Evolutionary conservation across 305 asterid genomes (phyloP).

Genomic region (Ajuga reptans): DNA sequence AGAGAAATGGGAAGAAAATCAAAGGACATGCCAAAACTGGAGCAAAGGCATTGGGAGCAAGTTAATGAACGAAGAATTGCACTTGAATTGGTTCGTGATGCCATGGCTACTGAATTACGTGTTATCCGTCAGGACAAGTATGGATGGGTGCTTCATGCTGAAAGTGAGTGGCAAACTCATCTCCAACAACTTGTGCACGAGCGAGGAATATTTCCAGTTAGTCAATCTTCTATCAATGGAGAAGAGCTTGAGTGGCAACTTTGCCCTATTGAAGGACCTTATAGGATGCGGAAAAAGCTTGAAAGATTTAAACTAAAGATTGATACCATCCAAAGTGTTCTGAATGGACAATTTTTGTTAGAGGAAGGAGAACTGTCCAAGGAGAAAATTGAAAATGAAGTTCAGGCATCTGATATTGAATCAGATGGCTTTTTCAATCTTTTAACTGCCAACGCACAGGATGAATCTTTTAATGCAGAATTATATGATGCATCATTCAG

Average conservation of each 20-base stretch:
- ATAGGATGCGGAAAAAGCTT: constrained; percentile 92
- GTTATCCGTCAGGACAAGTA: constrained; percentile 97
- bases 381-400: constrained; percentile 61
- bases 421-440: constrained; percentile 59
- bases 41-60: constrained; percentile 92
- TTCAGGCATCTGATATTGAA: constrained; percentile 45
- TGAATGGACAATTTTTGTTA: constrained; percentile 54
- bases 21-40: constrained; percentile 62
- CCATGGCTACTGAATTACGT: constrained; percentile 92
- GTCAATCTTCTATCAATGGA: constrained; percentile 44
- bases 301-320: constrained; percentile 73
- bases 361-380: constrained; percentile 54
- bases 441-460: constrained; percentile 50
- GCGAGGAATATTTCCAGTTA: constrained; percentile 80
- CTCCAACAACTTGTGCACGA: constrained; percentile 96
- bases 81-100: constrained; percentile 94
- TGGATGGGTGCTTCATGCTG: constrained; percentile 99
- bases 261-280: constrained; percentile 99
- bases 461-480: constrained; percentile 54
- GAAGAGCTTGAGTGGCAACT: constrained; percentile 92
- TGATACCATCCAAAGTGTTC: constrained; percentile 65
- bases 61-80: constrained; percentile 92
- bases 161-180: constrained; percentile 96
- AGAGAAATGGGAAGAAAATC: constrained; percentile 79
- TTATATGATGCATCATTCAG: constrained; percentile 66